phyloP scores from a whole-genome alignment of 1,139 yeast genomes.

The Spathaspora sp. region DNA sequence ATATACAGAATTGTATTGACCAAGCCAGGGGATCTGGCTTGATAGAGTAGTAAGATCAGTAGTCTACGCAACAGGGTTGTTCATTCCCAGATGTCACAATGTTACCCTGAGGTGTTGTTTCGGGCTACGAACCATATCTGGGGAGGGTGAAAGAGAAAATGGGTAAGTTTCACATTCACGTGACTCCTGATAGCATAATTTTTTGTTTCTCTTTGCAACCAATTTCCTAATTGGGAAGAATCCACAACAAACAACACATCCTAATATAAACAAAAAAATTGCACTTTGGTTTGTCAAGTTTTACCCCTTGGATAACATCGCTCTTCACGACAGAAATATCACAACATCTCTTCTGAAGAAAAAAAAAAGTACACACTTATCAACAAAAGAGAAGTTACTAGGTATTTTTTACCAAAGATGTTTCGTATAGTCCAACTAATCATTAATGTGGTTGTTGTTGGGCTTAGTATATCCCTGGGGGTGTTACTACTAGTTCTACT shows the following conservation, averaged over 20 bases:
- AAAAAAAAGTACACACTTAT: no score
- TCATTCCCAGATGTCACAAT: no score
- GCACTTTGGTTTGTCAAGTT: background rate
- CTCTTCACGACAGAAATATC: no score
- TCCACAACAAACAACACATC: background rate
- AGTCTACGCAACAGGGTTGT: no score
- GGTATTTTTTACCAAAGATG: background rate
- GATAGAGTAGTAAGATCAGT: no score
- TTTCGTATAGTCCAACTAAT: background rate
- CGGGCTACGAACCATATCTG: no score
- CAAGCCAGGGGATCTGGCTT: no score
- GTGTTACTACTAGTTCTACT: background rate
- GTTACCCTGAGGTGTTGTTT: no score
- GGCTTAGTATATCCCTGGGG: background rate
- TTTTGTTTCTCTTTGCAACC: constrained; percentile 2
- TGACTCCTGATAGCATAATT: background rate
- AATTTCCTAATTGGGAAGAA: constrained; percentile 4
- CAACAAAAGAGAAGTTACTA: background rate
- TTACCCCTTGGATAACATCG: no score
- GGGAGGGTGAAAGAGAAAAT: background rate
- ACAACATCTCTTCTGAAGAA: no score
- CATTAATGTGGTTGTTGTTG: background rate
- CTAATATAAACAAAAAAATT: background rate
- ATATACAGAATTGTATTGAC: no score
- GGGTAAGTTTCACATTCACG: background rate